phyloP scores from a whole-genome alignment of 768 basidiomycete species.

The Botryobasidium botryosum region DNA sequence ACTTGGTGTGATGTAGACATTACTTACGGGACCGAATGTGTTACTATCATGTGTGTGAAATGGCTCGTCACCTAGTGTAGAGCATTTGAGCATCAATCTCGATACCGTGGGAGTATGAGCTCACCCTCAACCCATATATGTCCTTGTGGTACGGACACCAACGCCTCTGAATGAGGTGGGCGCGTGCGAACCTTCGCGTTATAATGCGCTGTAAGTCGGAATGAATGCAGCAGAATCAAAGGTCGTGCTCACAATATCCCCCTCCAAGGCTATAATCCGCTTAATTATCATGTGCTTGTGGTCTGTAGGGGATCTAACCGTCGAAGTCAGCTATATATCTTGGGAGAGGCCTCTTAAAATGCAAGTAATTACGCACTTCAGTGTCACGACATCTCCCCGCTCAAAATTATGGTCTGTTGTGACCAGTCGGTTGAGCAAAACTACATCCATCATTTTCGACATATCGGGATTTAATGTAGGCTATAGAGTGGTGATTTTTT shows the following conservation, averaged over 20 bases:
- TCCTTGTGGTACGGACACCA: background rate
- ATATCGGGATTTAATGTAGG: slow-evolving; percentile 2
- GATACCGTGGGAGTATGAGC: too few species aligned
- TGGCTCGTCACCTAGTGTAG: slow-evolving; percentile 5
- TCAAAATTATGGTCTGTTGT: background rate
- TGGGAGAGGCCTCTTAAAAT: background rate
- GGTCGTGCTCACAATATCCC: background rate
- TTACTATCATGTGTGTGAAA: background rate
- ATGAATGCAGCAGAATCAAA: too few species aligned
- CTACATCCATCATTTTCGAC: background rate
- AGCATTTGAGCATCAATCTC: too few species aligned
- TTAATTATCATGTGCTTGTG: slow-evolving; percentile 1
- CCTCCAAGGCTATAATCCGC: slow-evolving; percentile 3
- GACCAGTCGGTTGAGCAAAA: background rate
- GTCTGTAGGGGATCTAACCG: slow-evolving; percentile 1
- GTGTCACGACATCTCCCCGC: slow-evolving; percentile 1
- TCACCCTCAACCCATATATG: slow-evolving; percentile 3
- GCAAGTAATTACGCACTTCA: background rate
- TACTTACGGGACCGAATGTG: slow-evolving; percentile 1
- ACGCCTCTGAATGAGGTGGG: background rate
- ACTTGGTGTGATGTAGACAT: background rate
- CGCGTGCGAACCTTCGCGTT: background rate
- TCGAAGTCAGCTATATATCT: background rate
- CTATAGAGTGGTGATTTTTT: too few species aligned
- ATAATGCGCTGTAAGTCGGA: background rate